A percentile compares a stretch with the other conserved stretches of the same genome.
phyloP scores from a whole-genome alignment of 2,329 filamentous ascomycete species.

The Cladosporium sp. region DNA sequence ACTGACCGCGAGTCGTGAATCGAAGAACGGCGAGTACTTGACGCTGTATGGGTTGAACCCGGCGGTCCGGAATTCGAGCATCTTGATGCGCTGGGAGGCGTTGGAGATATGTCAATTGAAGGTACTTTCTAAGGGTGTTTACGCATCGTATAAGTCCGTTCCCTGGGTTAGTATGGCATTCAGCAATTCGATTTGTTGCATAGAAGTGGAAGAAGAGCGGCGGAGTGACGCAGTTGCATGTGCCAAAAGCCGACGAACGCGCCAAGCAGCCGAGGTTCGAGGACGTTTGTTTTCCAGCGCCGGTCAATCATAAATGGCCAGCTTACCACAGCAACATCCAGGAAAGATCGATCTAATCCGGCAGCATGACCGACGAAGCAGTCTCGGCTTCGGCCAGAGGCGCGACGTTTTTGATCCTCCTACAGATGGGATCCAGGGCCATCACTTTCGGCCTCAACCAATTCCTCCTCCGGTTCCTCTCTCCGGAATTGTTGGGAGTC shows the following conservation, averaged over 20 bases:
- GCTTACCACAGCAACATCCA: background rate
- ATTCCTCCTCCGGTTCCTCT: slow-evolving; percentile 78
- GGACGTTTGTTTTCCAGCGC: no score
- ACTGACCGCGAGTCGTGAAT: slow-evolving; percentile 85
- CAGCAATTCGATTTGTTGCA: no score
- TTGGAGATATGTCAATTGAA: background rate
- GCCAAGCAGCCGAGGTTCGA: background rate
- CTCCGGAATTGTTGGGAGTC: slow-evolving; percentile 75
- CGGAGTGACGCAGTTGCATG: background rate
- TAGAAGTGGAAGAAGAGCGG: no score
- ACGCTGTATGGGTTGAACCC: slow-evolving; percentile 95
- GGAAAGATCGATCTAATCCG: background rate
- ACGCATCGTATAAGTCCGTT: no score
- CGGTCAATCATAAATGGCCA: background rate
- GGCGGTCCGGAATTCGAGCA: slow-evolving; percentile 90
- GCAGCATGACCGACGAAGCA: slow-evolving; percentile 25
- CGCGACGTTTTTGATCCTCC: slow-evolving; percentile 76
- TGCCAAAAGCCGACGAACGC: slow-evolving; percentile 8
- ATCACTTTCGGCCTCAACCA: slow-evolving; percentile 92
- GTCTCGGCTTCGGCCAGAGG: slow-evolving; percentile 55
- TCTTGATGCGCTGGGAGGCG: slow-evolving; percentile 33
- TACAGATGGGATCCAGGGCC: slow-evolving; percentile 81
- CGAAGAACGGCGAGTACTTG: slow-evolving; percentile 98
- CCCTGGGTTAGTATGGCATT: no score
- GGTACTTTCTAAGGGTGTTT: no score